Evolutionary conservation across 108 stramenopile genomes (phyloP), one percentile per base, ranked within the genome.

Genomic region (Cyclotella choctawhatcheeana): DNA sequence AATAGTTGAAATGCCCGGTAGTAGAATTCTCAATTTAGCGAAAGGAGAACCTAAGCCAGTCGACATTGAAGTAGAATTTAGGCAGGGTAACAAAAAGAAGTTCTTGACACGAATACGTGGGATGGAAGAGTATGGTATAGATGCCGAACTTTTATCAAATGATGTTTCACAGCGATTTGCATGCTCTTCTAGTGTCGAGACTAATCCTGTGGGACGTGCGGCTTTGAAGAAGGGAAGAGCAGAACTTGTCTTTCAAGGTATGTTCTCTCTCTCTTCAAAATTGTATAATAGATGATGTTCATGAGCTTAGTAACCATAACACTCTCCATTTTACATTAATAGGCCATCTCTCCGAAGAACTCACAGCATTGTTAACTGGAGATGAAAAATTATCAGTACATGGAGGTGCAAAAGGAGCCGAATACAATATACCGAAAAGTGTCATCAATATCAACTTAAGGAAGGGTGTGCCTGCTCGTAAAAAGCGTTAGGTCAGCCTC

Each of bases 1-100:
- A 0, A 29, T 95, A 33, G 93, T 95, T 3, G 62, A 78, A 67
- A 90, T 95, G 88, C 93, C 93, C 2, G 91, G 91, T 33, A 85
- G 74, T 65, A 65, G 66, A 43, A 84, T 95, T 13, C 53, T 81
- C 5, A 61, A 63, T 35, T 44, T 95, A n/a, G 65, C 60, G 17
- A 65, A 80, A 43, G 93, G 93, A 27, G 63, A 40, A 31, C 87
- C 93, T 14, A 80, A 85, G 5, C 78, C 81, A 14, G 79, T 95
- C 0, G 58, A 75, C 7, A 84, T 95, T 37, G 88, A 89, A 56
- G 93, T 95, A 20, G 68, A 83, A 22, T 76, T 78, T 43, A 66
- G 73, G 13, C 79, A 76, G 56, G 68, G 84, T 14, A 89, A 89
- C 51, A 66, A 75, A 29, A 82, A 66, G n/a, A 94, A 94, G 68